Conservation (phyloP, 2,329 filamentous ascomycete genomes). For the Didymella keratinophila region DNA sequence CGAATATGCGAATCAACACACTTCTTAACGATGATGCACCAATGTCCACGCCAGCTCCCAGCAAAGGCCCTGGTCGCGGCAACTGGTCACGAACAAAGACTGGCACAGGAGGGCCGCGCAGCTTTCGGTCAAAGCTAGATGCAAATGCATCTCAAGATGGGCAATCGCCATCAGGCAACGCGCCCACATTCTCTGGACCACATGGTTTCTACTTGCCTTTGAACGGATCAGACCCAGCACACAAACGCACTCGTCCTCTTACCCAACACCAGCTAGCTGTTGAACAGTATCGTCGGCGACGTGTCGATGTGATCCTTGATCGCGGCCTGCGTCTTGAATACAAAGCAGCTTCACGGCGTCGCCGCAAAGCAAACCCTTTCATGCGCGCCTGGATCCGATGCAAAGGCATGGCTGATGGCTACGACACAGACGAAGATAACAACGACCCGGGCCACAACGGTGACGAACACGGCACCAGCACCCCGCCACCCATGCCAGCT, state of each 20-base stretch:
- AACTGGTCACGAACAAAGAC: constrained; percentile 57
- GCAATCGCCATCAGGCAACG: constrained; percentile 43
- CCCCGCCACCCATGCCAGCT: constrained; percentile 47
- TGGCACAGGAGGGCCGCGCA: constrained; percentile 32
- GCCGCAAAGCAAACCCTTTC: constrained; percentile 71
- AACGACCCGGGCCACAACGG: constrained; percentile 50
- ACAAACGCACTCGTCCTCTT: constrained; percentile 72
- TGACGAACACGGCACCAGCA: constrained; percentile 40
- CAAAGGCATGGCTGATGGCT: constrained; percentile 56
- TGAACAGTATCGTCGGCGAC: constrained; percentile 77
- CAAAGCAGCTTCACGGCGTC: constrained; percentile 66
- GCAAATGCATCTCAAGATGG: constrained; percentile 43
- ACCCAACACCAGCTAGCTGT: constrained; percentile 85
- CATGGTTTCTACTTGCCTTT: constrained; percentile 60
- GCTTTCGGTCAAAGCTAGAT: constrained; percentile 49
- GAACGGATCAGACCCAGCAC: constrained; percentile 56
- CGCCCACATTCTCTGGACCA: constrained; percentile 58
- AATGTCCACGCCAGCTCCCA: constrained; percentile 40
- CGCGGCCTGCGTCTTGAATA: constrained; percentile 74
- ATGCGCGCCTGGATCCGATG: constrained; percentile 72
- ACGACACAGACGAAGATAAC: constrained; percentile 56
- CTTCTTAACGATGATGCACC: constrained; percentile 56
- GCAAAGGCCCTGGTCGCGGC: constrained; percentile 58
- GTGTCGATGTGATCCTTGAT: constrained; percentile 83
- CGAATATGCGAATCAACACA: constrained; percentile 59